Evolutionary conservation across 23 red algal genomes (phyloP), one percentile per base, ranked within the genome.

Genomic region (Gracilariopsis chorda): DNA sequence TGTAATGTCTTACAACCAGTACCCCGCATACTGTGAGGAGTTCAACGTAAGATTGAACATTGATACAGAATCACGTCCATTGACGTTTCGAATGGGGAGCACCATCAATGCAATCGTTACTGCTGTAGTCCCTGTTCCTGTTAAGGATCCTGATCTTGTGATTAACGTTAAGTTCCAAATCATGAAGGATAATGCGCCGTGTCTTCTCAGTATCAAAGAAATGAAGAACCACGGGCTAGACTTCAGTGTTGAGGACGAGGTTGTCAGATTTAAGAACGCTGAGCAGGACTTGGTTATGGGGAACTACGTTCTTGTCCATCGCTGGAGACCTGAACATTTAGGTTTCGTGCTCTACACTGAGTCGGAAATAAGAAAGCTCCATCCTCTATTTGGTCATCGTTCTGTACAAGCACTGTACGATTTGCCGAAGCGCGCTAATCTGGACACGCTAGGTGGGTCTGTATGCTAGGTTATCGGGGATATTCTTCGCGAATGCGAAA

Each of bases 241-340:
- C 55, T 69, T 86, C 19, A 71, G 60, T 45, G 46, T 86, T 9
- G 57, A 86, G 48, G 40, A 72, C 6, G 19, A 52, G 37, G 21
- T 6, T 49, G 64, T 87, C 5, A 67, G 14, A 33, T 76, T 16
- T 29, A 76, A 59, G 25, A 19, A 73, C 33, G 27, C 23, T 48
- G 19, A 28, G 19, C 39, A 72, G 11, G 19, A 35, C 23, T 24
- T 87, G n/a, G 41, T 48, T 7, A 23, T 87, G 14, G 2, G 74
- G 83, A 87, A 87, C 49, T 71, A 71, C 36, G 72, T 87, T 35
- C 32, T 87, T 8, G 39, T 72, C 23, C 64, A 87, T 64, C 48
- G 33, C 13, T 87, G 36, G 83, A 72, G 19, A 39, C 14, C 7
- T 11, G 45, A 28, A 14, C 33, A 87, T 40, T 16, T 87, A 23